Base-by-base conservation (phyloP, 2,329 filamentous ascomycete genomes). In the Alternaria burnsii region DNA sequence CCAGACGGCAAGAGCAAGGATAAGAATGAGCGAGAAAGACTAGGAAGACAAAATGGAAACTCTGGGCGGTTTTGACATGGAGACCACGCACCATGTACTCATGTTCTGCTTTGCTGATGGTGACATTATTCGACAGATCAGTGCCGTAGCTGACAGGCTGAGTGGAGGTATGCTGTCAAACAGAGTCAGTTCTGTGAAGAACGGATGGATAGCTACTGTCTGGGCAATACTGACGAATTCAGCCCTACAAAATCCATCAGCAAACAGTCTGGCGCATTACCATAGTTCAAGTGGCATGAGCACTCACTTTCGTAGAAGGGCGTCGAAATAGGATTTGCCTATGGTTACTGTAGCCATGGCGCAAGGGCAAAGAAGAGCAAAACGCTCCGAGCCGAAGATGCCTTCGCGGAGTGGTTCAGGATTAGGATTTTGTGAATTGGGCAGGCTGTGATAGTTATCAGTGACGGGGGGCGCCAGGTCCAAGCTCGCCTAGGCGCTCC, bases 31-130 rank as follows among this genome's bases (percentile, higher is more conserved):
- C 28, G n/a, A n/a, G 28, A 38, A 26, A 36, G 3, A 11, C 11
- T 2, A 18, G 26, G 16, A 12, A n/a, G 12, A 18, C 57, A 5
- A 7, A 32, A n/a, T 20, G 11, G n/a, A 26, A 7, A 36, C 34
- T 24, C 11, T 18, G 36, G 16, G 30, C 18, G 2, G 7, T 32
- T 34, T 9, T 24, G 20, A 32, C 22, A 46, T 22, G 46, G 52
- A n/a, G 34, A n/a, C 69, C 65, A 58, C 83, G 76, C 67, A 88
- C 82, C 61, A 93, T 81, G 50, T 76, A 76, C 51, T 89, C 84
- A 77, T 92, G 87, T 71, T 93, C 88, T 51, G 78, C 75, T 70
- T 83, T 87, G 38, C 85, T 80, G 55, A 92, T 85, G 58, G 82
- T 85, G 47, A 91, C 81, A 62, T 79, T 80, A 57, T 62, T 62